Percentiles rank a stretch among this genome's conserved stretches.
Evolutionary conservation across 441 rosid genomes (phyloP).

Genomic region (Viola pubescens): DNA sequence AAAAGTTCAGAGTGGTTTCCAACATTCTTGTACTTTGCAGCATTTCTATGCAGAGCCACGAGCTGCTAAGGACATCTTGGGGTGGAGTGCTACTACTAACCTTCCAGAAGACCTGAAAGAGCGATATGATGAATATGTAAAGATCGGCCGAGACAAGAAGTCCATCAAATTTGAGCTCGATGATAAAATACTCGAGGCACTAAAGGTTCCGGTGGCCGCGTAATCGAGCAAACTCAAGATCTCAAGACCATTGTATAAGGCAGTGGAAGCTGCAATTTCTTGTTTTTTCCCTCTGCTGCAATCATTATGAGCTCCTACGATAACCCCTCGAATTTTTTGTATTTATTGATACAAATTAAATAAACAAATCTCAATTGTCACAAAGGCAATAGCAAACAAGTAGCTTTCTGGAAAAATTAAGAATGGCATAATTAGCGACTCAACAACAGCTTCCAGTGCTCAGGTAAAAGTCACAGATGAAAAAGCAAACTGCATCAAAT

Average conservation of each 20-base stretch:
- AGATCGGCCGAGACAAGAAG: slow-evolving; percentile 80
- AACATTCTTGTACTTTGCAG: slow-evolving; percentile 31
- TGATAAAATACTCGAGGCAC: slow-evolving; percentile 68
- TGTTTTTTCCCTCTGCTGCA: not conserved
- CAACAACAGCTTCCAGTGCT: not conserved
- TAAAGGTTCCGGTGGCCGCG: slow-evolving; percentile 57
- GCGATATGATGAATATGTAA: slow-evolving; percentile 61
- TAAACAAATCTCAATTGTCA: too few species aligned
- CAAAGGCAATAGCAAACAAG: too few species aligned
- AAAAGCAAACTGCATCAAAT: slow-evolving; percentile 2
- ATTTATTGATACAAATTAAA: too few species aligned
- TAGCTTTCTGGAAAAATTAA: not conserved
- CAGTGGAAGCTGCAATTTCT: not conserved
- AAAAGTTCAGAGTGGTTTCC: not conserved
- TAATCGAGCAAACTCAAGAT: slow-evolving; percentile 16
- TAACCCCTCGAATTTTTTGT: too few species aligned
- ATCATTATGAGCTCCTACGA: too few species aligned
- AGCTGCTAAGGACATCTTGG: slow-evolving; percentile 76
- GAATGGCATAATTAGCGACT: too few species aligned
- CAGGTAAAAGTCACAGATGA: not conserved
- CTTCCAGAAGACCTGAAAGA: slow-evolving; percentile 86
- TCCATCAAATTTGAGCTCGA: slow-evolving; percentile 62
- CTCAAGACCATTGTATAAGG: not conserved
- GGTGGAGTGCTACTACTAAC: slow-evolving; percentile 61
- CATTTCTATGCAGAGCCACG: slow-evolving; percentile 92